A percentile compares a stretch with the other conserved stretches of the same genome.
Conservation (phyloP, 495 filamentous ascomycete genomes). For the Penicillium pulvis region DNA sequence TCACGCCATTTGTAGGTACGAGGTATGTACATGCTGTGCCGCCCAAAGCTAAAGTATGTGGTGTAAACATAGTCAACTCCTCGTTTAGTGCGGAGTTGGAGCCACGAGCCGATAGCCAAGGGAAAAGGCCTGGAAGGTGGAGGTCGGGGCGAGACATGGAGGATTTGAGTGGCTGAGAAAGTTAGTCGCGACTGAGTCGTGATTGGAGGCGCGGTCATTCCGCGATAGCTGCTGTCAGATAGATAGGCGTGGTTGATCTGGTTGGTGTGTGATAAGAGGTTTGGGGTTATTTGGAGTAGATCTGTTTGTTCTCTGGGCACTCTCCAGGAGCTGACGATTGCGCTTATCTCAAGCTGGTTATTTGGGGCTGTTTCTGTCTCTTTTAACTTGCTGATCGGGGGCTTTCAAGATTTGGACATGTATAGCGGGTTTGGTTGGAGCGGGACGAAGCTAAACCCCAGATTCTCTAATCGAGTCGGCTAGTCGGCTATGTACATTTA, state of each 20-base stretch:
- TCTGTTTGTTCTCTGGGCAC: too few relatives aligned
- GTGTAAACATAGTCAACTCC: too few relatives aligned
- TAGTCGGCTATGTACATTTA: too few relatives aligned
- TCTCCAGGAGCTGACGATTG: not conserved
- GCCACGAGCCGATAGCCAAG: not conserved
- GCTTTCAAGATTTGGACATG: not conserved
- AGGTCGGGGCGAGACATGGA: not conserved
- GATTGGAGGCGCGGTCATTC: not conserved
- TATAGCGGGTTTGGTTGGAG: not conserved
- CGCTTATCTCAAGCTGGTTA: not conserved
- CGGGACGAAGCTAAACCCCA: not conserved
- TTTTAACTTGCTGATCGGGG: not conserved
- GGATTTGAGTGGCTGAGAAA: not conserved
- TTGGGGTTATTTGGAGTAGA: conserved; percentile 2
- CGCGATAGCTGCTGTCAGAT: conserved; percentile 1
- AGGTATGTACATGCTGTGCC: not conserved
- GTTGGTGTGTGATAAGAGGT: conserved; percentile 13
- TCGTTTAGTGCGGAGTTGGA: not conserved
- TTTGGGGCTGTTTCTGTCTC: not conserved
- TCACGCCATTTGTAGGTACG: not conserved
- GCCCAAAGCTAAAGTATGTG: too few relatives aligned
- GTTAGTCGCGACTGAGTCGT: not conserved
- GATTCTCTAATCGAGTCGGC: not conserved
- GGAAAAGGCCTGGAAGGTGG: not conserved
- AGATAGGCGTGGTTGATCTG: conserved; percentile 15